These are phyloP conservation scores for Aureobasidium vineae DNA, from an alignment of 2,329 filamentous ascomycete genomes.

Conservation along the genomic window DNA sequence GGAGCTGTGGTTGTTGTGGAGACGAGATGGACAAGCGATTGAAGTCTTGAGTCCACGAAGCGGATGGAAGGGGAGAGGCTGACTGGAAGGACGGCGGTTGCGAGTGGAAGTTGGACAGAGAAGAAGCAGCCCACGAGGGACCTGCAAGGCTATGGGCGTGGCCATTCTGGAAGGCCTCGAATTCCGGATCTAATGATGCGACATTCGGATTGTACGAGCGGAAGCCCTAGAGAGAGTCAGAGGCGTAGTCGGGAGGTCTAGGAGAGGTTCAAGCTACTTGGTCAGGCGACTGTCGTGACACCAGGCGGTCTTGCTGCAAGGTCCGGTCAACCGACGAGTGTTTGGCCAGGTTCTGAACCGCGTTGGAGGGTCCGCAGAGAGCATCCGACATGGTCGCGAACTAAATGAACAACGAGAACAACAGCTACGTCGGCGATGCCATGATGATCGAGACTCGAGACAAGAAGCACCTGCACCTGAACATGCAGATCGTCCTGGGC, in stretches of 20 bases:
- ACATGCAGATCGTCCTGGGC: conserved; percentile 15
- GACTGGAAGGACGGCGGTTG: conserved; percentile 37
- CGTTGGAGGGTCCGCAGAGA: conserved; percentile 72
- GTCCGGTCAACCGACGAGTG: conserved; percentile 67
- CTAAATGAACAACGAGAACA: background rate
- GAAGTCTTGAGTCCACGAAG: conserved; percentile 50
- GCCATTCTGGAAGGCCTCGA: conserved; percentile 65
- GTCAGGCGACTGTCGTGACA: conserved; percentile 53
- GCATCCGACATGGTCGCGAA: conserved; percentile 60
- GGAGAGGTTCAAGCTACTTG: conserved; percentile 48
- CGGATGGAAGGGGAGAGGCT: conserved; percentile 31
- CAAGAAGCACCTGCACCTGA: background rate
- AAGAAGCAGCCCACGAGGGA: conserved; percentile 37
- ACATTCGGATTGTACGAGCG: conserved; percentile 57
- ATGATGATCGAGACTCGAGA: background rate
- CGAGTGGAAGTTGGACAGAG: conserved; percentile 35
- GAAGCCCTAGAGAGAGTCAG: conserved; percentile 54
- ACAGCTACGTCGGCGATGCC: background rate
- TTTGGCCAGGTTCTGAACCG: conserved; percentile 70
- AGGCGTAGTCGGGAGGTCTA: background rate
- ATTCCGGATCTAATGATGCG: conserved; percentile 62
- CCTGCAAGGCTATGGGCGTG: conserved; percentile 38
- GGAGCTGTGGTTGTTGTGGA: conserved; percentile 45
- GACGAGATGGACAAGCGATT: conserved; percentile 48
- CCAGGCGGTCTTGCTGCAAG: conserved; percentile 69